Evolutionary conservation across 108 stramenopile species (phyloP), one percentile per base, ranked within the genome.

Genomic region (Fragilaria crotonensis): DNA sequence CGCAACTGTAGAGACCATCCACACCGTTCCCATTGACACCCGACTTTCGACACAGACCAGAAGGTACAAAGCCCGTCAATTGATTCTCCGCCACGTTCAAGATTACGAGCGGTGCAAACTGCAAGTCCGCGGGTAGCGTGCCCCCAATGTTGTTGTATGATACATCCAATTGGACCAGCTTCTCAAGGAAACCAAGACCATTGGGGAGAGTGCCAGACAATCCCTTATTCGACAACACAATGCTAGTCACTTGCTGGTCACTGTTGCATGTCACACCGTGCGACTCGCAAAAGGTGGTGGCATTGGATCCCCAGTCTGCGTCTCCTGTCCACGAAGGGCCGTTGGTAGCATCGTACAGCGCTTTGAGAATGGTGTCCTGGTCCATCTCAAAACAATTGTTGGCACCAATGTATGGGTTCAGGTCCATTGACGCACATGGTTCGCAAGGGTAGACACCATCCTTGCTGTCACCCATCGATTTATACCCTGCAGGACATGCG

Each of bases 1-100:
- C 79, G 49, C 79, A 80, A 20, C 68, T 51, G 58, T 59, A 76
- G 28, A 59, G 48, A 51, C 55, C 58, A 17, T 67, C 50, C 28
- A 32, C 21, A 9, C 73, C 76, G 48, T 80, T 80, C 4, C 74
- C 63, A 64, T 83, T 83, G 45, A 83, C 30, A 25, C 74, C 76
- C 48, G 45, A 33, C 54, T 67, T 75, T 54, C 73, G 45, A 44
- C 82, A 83, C n/a, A 83, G 48, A 25, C 71, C 20, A 5, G 76
- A 72, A 22, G 82, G 82, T 1, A 83, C 63, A 30, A 75, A 50
- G 28, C 82, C 82, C 5, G 62, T 57, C 14, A 83, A 54, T 17
- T 52, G 52, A 54, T 76, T 83, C 1, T 75, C 78, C 1, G 82
- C 72, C 23, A 83, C 28, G 30, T 71, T 70, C 23, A 83, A 30